A percentile compares a stretch with the other conserved stretches of the same genome.
Conservation (phyloP, 257 asterid genomes). For the Solanum virginianum region DNA sequence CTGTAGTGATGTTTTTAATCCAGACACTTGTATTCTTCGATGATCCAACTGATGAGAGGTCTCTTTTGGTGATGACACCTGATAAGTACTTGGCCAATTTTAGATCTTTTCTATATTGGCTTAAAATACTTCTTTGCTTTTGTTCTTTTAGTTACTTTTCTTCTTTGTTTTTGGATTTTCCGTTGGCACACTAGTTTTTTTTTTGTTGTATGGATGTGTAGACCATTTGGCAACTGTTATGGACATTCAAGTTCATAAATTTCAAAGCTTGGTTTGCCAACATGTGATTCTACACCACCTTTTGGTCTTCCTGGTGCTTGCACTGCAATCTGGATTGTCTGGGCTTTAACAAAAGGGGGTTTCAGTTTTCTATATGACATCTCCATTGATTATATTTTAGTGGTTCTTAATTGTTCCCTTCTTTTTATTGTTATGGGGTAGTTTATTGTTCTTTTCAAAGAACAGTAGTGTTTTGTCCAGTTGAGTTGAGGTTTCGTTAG, state of each 20-base stretch:
- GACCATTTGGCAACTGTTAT: background rate
- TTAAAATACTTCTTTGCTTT: background rate
- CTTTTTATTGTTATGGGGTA: too few relatives aligned
- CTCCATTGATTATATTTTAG: too few relatives aligned
- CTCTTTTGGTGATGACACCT: background rate
- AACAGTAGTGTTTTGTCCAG: background rate
- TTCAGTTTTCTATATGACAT: background rate
- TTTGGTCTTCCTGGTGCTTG: background rate
- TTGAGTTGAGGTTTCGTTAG: background rate
- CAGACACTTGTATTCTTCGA: too few relatives aligned
- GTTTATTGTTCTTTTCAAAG: background rate
- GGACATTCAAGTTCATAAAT: background rate
- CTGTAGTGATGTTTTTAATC: too few relatives aligned
- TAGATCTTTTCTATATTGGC: background rate
- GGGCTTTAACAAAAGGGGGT: background rate
- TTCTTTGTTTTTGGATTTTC: background rate
- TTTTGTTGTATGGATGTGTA: background rate
- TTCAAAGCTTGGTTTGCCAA: background rate
- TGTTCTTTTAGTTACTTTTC: background rate
- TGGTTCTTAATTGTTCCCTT: background rate
- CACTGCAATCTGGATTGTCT: background rate
- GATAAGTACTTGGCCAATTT: background rate
- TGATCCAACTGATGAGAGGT: too few relatives aligned
- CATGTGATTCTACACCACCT: background rate
- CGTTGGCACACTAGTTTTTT: too few relatives aligned